These are phyloP conservation scores for Candida sp. DNA, from an alignment of 1,139 yeast species.

Conservation along the genomic window DNA sequence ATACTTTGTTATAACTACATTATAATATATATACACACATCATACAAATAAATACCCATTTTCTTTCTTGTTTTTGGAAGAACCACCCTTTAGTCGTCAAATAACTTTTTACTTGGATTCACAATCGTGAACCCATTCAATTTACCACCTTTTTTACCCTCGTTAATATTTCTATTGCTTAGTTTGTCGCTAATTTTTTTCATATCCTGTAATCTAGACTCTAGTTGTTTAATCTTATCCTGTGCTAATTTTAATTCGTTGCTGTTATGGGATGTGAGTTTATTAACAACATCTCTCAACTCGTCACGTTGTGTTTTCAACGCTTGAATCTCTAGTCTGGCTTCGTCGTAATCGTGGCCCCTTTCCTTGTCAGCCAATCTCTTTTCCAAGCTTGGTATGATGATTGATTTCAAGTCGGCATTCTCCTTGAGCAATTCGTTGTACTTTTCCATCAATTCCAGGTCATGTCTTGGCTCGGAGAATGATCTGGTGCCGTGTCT, in stretches of 20 bases:
- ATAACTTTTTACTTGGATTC: conserved; percentile 38
- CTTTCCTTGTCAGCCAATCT: conserved; percentile 14
- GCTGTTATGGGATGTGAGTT: conserved; percentile 38
- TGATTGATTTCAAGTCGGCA: conserved; percentile 42
- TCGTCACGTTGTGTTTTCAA: conserved; percentile 61
- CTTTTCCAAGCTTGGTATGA: conserved; percentile 47
- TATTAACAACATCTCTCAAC: conserved; percentile 55
- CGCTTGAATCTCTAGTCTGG: conserved; percentile 22
- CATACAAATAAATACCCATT: background rate
- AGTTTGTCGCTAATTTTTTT: conserved; percentile 39
- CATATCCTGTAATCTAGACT: conserved; percentile 39
- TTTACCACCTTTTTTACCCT: conserved; percentile 33
- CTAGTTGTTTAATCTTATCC: conserved; percentile 48
- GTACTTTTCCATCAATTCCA: conserved; percentile 35
- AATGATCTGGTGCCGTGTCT: conserved; percentile 11
- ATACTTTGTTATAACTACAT: conserved; percentile 3
- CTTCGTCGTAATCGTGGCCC: conserved; percentile 19
- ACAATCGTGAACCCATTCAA: conserved; percentile 48
- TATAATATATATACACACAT: conserved; percentile 3
- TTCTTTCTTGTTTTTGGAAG: background rate
- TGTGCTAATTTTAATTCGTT: conserved; percentile 41
- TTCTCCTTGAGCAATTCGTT: conserved; percentile 46
- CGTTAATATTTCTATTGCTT: conserved; percentile 19
- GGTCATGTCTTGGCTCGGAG: conserved; percentile 13
- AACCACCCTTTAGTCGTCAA: conserved; percentile 20